Percentiles rank a stretch among this genome's conserved stretches.
Conservation (phyloP, 179 eudicot species). For the Carnegiea gigantea region DNA sequence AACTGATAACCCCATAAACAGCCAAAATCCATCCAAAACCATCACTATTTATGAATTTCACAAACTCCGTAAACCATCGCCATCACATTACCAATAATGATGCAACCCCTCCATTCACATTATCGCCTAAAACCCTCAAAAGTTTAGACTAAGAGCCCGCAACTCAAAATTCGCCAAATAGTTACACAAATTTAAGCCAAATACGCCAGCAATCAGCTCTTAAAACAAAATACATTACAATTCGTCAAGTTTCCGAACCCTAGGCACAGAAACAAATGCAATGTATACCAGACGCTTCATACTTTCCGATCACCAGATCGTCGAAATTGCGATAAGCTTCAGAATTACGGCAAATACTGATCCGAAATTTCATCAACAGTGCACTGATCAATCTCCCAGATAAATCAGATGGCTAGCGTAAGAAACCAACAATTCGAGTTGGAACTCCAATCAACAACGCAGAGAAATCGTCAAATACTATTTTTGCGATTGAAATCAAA, state of each 20-base stretch:
- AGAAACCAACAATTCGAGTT: background rate
- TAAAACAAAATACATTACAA: background rate
- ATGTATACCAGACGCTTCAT: constrained; percentile 1
- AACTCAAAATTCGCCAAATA: constrained; percentile 10
- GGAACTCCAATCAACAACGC: background rate
- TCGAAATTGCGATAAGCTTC: constrained; percentile 7
- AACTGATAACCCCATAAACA: constrained; percentile 25
- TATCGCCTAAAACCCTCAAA: constrained; percentile 15
- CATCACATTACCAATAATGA: background rate
- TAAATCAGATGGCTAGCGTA: background rate
- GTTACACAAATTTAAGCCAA: background rate
- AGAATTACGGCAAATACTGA: constrained; percentile 8
- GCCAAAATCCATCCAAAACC: background rate
- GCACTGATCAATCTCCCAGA: background rate
- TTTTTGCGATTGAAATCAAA: background rate
- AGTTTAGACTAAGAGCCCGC: background rate
- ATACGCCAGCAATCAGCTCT: background rate
- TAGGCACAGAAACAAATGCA: background rate
- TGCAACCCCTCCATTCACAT: background rate
- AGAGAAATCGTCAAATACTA: background rate
- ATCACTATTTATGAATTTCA: constrained; percentile 10
- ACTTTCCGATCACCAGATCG: background rate
- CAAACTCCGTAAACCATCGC: constrained; percentile 16
- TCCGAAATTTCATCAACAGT: background rate
- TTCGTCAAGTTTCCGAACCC: constrained; percentile 10